Percentiles rank a stretch among this genome's conserved stretches.
These are phyloP conservation scores for Babjeviella inositovora DNA, from an alignment of 805 yeast species.

Conservation along the genomic window DNA sequence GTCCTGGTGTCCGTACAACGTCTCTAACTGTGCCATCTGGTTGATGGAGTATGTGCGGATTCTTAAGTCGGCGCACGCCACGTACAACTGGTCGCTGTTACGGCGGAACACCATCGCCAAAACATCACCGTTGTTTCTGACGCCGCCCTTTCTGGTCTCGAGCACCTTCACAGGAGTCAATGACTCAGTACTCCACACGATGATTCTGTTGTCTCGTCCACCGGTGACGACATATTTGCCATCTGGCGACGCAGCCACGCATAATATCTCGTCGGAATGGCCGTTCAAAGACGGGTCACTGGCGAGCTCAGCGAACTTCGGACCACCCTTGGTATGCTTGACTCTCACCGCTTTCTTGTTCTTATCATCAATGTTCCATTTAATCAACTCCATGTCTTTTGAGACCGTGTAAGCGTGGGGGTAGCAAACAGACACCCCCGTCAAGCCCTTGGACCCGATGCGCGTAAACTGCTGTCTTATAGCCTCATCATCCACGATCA, in stretches of 20 bases:
- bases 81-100: slow-evolving; percentile 72
- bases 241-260: slow-evolving; percentile 76
- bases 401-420: slow-evolving; percentile 67
- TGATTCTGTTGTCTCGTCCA: slow-evolving; percentile 65
- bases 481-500: slow-evolving; percentile 21
- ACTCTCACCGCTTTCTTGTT: slow-evolving; percentile 47
- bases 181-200: slow-evolving; percentile 76
- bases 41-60: slow-evolving; percentile 76
- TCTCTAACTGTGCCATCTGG: slow-evolving; percentile 81
- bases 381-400: slow-evolving; percentile 65
- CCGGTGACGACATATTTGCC: slow-evolving; percentile 88
- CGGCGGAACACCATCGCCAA: slow-evolving; percentile 65
- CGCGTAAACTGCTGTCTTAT: slow-evolving; percentile 28
- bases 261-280: slow-evolving; percentile 60
- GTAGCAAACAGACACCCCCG: slow-evolving; percentile 34
- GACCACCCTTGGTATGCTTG: slow-evolving; percentile 52
- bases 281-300: slow-evolving; percentile 44
- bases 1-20: slow-evolving; percentile 92
- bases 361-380: slow-evolving; percentile 53
- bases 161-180: slow-evolving; percentile 63
- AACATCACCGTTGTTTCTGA: slow-evolving; percentile 58
- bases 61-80: slow-evolving; percentile 84
- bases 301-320: slow-evolving; percentile 11
- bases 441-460: slow-evolving; percentile 43
- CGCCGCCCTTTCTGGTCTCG: slow-evolving; percentile 58